These are phyloP conservation scores for Colletotrichum tamarilloi DNA, from an alignment of 2,329 filamentous ascomycete genomes.

Conservation along the genomic window DNA sequence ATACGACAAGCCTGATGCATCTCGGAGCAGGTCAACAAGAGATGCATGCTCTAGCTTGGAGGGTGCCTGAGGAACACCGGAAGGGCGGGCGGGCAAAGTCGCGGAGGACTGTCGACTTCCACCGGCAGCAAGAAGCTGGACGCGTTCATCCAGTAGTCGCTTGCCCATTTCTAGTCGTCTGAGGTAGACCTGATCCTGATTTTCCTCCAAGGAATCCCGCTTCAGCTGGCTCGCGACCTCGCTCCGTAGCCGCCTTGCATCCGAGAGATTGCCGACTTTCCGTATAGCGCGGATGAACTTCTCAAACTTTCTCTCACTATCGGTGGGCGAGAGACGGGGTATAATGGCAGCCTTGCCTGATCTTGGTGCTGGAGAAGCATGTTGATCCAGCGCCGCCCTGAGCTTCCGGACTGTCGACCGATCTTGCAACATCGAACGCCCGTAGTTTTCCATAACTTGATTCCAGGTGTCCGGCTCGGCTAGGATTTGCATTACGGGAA, in stretches of 20 bases:
- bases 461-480: conserved; percentile 98
- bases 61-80: conserved; percentile 37
- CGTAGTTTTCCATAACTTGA: conserved; percentile 90
- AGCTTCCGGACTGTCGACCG: conserved; percentile 94
- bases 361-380: conserved; percentile 84
- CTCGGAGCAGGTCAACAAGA: conserved; percentile 86
- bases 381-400: conserved; percentile 90
- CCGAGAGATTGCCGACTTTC: conserved; percentile 89
- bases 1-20: conserved; percentile 91
- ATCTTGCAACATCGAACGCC: conserved; percentile 89
- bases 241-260: conserved; percentile 91
- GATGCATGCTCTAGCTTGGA: conserved; percentile 80
- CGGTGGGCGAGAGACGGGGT: conserved; percentile 81
- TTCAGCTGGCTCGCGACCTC: conserved; percentile 94
- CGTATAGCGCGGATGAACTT: conserved; percentile 91
- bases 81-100: conserved; percentile 30
- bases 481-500: conserved; percentile 81
- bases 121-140: conserved; percentile 80
- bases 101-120: conserved; percentile 59
- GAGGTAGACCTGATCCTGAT: conserved; percentile 86
- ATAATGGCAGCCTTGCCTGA: conserved; percentile 74
- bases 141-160: conserved; percentile 87
- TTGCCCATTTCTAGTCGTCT: conserved; percentile 93
- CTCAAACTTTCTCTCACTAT: conserved; percentile 93
- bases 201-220: conserved; percentile 81